phyloP scores from a whole-genome alignment of 2,329 filamentous ascomycete genomes.

The Colletotrichum aenigma region DNA sequence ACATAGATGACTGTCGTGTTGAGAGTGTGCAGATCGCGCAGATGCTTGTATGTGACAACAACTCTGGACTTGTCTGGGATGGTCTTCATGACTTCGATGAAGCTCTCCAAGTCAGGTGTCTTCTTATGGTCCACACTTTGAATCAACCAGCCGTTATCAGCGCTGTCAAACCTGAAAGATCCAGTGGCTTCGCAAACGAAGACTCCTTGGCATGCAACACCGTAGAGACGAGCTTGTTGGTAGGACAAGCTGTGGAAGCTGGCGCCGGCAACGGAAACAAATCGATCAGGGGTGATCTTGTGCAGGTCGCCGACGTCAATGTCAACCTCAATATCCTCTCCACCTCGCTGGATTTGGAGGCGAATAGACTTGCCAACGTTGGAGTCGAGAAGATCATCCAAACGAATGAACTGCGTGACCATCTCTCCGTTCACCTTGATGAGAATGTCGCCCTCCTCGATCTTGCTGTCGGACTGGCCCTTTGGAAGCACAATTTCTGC shows the following conservation, averaged over 20 bases:
- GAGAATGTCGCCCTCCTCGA: constrained; percentile 93
- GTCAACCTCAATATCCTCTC: constrained; percentile 84
- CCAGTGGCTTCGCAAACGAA: constrained; percentile 95
- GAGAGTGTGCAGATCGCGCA: constrained; percentile 91
- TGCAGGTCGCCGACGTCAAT: constrained; percentile 89
- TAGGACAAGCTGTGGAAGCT: constrained; percentile 98
- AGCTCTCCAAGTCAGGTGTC: constrained; percentile 84
- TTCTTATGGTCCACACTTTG: constrained; percentile 92
- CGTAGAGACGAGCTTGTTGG: constrained; percentile 95
- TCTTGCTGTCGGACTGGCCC: constrained; percentile 83
- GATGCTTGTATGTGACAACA: constrained; percentile 94
- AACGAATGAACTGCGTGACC: constrained; percentile 87
- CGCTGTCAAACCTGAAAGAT: constrained; percentile 92
- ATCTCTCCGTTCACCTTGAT: constrained; percentile 93
- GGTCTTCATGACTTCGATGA: constrained; percentile 86
- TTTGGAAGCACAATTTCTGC: constrained; percentile 93
- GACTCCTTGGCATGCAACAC: constrained; percentile 88
- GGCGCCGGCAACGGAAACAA: constrained; percentile 90
- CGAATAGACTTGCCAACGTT: constrained; percentile 80
- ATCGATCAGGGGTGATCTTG: constrained; percentile 92
- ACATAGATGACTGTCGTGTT: constrained; percentile 92
- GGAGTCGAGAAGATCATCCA: constrained; percentile 91
- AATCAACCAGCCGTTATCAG: constrained; percentile 91
- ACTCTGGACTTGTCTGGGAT: constrained; percentile 86
- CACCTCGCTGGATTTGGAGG: constrained; percentile 85